Percentiles rank a stretch among this genome's conserved stretches.
phyloP scores from a whole-genome alignment of 2,329 filamentous ascomycete genomes.

The Colletotrichum lentis region DNA sequence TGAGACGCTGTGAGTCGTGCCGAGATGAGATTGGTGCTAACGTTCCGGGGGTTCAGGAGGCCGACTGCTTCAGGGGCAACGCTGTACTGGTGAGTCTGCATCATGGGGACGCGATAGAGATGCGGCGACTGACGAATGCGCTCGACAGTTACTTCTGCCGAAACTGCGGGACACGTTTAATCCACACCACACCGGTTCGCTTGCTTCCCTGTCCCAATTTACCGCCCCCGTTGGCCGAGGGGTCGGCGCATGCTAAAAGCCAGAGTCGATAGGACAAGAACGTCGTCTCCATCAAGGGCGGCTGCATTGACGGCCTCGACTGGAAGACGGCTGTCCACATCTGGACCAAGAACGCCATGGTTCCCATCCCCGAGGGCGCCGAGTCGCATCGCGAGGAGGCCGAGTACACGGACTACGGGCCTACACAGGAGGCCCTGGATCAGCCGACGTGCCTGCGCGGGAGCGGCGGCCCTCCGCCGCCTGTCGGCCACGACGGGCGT shows the following conservation, averaged over 20 bases:
- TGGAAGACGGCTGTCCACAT: slow-evolving; percentile 71
- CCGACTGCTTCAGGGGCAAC: slow-evolving; percentile 64
- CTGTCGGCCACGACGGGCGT: slow-evolving; percentile 38
- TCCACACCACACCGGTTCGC: slow-evolving; percentile 67
- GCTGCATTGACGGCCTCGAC: slow-evolving; percentile 70
- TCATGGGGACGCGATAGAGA: too few relatives aligned
- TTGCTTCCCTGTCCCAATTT: not conserved
- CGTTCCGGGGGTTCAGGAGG: slow-evolving; percentile 54
- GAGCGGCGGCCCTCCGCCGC: slow-evolving; percentile 41
- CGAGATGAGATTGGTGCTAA: slow-evolving; percentile 17
- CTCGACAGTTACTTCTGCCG: slow-evolving; percentile 70
- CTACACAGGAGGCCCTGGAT: slow-evolving; percentile 56
- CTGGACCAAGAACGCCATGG: slow-evolving; percentile 72
- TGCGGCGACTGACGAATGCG: not conserved
- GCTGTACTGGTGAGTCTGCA: slow-evolving; percentile 61
- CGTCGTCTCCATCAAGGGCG: slow-evolving; percentile 72
- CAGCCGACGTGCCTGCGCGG: slow-evolving; percentile 54
- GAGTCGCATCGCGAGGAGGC: slow-evolving; percentile 66
- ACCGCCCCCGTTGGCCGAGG: not conserved
- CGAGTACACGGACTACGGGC: slow-evolving; percentile 53
- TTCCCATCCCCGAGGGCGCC: slow-evolving; percentile 72
- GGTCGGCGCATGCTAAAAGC: not conserved
- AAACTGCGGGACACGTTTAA: slow-evolving; percentile 69
- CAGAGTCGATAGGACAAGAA: slow-evolving; percentile 57
- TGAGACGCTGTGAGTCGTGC: slow-evolving; percentile 2